phyloP scores from a whole-genome alignment of 2,329 filamentous ascomycete species.

The Epichloe baconii region DNA sequence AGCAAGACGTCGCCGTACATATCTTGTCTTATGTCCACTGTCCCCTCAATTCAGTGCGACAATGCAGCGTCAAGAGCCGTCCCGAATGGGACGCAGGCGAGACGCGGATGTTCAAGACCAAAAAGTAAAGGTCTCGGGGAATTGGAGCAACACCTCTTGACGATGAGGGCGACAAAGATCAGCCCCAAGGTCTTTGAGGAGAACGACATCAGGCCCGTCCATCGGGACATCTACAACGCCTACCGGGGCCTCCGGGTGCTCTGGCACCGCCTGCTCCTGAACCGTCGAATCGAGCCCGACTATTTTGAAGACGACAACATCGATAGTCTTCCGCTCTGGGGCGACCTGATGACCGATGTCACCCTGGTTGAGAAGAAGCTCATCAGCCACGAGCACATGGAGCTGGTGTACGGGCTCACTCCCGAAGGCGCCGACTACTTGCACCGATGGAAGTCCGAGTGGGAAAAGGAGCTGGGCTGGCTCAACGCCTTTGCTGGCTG shows the following conservation, averaged over 20 bases:
- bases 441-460: not conserved
- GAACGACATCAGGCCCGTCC: not conserved
- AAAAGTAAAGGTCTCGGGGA: not conserved
- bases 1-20: not conserved
- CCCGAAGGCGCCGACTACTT: constrained; percentile 3
- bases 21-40: not conserved
- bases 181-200: not conserved
- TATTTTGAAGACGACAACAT: not conserved
- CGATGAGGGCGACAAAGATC: not conserved
- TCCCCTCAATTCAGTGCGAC: not conserved
- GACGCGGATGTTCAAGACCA: not conserved
- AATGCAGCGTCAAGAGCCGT: not conserved
- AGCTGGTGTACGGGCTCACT: constrained; percentile 6
- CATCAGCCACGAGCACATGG: not conserved
- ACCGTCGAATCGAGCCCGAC: not conserved
- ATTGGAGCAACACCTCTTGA: not conserved
- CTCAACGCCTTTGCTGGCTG: constrained; percentile 11
- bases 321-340: not conserved
- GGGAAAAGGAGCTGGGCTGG: constrained; percentile 7
- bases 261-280: not conserved
- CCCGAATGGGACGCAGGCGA: not conserved
- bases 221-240: not conserved
- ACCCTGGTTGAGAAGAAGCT: not conserved
- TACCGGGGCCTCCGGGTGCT: not conserved
- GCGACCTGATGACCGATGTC: constrained; percentile 1